A percentile compares a stretch with the other conserved stretches of the same genome.
These are phyloP conservation scores for Cutaneotrichosporon sp. DNA, from an alignment of 1,284 basidiomycete species.

Conservation along the genomic window DNA sequence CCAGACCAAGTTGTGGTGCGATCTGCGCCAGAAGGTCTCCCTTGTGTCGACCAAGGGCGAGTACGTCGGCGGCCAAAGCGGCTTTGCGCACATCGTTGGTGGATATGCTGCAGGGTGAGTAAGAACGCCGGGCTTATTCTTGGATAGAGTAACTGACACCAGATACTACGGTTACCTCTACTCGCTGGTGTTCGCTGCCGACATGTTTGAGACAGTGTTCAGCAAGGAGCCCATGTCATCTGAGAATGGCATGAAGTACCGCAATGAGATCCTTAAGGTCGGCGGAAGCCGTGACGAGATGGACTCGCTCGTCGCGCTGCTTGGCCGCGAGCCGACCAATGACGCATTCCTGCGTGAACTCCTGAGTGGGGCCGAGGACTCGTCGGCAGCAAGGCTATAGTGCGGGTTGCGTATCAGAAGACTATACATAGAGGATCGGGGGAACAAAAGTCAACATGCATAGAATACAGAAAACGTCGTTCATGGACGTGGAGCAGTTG, in stretches of 20 bases:
- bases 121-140: background rate
- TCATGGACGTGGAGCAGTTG: no score
- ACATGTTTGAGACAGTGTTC: slow-evolving; percentile 22
- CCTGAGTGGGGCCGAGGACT: slow-evolving; percentile 12
- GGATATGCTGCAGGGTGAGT: slow-evolving; percentile 13
- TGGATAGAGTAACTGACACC: background rate
- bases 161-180: slow-evolving; percentile 22
- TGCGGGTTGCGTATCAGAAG: background rate
- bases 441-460: no score
- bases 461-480: no score
- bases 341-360: slow-evolving; percentile 22
- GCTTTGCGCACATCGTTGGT: slow-evolving; percentile 18
- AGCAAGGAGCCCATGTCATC: slow-evolving; percentile 14
- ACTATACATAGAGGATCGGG: background rate
- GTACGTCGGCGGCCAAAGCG: slow-evolving; percentile 19
- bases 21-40: slow-evolving; percentile 16
- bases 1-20: slow-evolving; percentile 22
- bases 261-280: slow-evolving; percentile 14
- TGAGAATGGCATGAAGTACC: slow-evolving; percentile 17
- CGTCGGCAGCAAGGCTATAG: background rate
- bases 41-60: slow-evolving; percentile 18
- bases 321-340: slow-evolving; percentile 20
- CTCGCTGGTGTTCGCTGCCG: slow-evolving; percentile 19
- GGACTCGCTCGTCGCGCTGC: slow-evolving; percentile 14
- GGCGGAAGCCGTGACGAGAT: slow-evolving; percentile 18